Evolutionary conservation across 2,329 filamentous ascomycete species (phyloP), one percentile per base, ranked within the genome.

Genomic region (Fusarium pseudonygamai): DNA sequence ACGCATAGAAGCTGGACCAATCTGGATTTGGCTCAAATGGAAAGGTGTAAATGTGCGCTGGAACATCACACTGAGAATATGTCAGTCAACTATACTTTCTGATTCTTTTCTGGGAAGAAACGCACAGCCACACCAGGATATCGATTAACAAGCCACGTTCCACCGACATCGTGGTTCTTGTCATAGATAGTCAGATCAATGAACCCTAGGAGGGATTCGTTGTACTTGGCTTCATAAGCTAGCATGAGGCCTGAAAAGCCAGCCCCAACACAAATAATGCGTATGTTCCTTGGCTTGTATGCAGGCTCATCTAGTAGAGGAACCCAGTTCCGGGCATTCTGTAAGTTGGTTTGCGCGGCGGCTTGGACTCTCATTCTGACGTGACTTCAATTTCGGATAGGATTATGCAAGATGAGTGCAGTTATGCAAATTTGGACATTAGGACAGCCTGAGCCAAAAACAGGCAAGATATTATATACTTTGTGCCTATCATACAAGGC

Each of bases 151-250:
- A 60, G 7, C 58, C 58, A 60, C 16, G 58, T 60, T 12, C 58
- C 58, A 9, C 60, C 60, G 5, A 59, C 14, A 1, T 58, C 40
- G 1, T 32, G 32, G 15, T 62, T 59, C 14, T 62, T 59, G 14
- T 62, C 60, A 24, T 62, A 62, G 8, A 62, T 60, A 9, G 49
- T 42, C 14, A 60, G 3, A 14, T 60, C 58, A 6, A 60, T 60
- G 5, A 55, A 60, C 1, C 26, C 36, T 16, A 42, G 36, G 3
- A 60, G 28, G 1, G 28, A 24, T 40, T 34, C 12, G 5, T 55
- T 53, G 20, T 60, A n/a, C 14, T 55, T 60, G 20, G 49, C 37
- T 22, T 60, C 46, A 11, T 60, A 60, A 14, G 58, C 37, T 4
- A 60, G 12, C 37, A 60, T 60, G 10, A 60, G 47, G 1, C 58